Conservation (phyloP, 2,329 filamentous ascomycete genomes). For the Xylariomycetidae sp. region DNA sequence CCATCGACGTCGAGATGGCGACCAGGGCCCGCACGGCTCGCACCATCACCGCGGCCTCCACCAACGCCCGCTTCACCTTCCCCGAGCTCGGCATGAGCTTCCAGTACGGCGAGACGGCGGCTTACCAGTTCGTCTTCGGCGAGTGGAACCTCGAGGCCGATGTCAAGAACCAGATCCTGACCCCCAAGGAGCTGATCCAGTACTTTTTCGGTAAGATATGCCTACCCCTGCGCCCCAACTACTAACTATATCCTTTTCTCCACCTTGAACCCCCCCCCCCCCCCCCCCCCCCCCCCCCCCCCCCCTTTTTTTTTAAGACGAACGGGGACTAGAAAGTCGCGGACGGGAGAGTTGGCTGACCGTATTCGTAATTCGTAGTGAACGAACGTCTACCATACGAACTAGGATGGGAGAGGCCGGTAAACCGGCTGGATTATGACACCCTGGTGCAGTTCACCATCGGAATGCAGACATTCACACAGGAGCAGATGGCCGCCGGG, state of each 20-base stretch:
- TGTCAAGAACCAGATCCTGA: constrained; percentile 30
- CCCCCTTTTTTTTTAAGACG: not conserved
- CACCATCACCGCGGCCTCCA: constrained; percentile 37
- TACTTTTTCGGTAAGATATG: constrained; percentile 38
- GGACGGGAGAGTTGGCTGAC: not conserved
- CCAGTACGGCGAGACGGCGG: constrained; percentile 43
- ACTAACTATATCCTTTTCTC: constrained; percentile 1
- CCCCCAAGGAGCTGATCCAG: constrained; percentile 31
- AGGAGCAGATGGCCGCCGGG: no score
- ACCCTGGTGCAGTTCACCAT: no score
- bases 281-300: no score
- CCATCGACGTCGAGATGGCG: constrained; percentile 19
- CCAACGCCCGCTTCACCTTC: constrained; percentile 45
- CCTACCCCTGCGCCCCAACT: not conserved
- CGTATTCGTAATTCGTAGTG: constrained; percentile 21
- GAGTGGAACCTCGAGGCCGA: constrained; percentile 35
- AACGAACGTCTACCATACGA: constrained; percentile 37
- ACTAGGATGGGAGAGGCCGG: constrained; percentile 38
- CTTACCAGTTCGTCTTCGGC: constrained; percentile 43
- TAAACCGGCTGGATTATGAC: no score
- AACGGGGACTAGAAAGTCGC: not conserved
- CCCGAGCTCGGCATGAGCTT: constrained; percentile 35
- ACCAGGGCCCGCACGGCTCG: constrained; percentile 43
- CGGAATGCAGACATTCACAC: no score
- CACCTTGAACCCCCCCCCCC: no score